Conservation (phyloP, 768 basidiomycete species). For the Agaricus blazei region DNA sequence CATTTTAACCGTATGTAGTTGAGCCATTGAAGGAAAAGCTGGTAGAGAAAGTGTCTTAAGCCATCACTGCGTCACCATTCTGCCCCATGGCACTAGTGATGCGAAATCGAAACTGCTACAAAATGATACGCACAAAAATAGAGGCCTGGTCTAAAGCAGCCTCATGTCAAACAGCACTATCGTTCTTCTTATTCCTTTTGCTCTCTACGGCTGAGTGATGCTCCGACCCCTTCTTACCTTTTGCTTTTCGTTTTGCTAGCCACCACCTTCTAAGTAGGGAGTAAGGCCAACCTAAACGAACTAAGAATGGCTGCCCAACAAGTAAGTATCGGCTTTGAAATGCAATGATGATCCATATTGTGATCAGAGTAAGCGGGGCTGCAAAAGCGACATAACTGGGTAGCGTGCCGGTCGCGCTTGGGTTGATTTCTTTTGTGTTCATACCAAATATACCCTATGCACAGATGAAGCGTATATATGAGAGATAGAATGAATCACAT, state of each 20-base stretch:
- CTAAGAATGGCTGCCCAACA: conserved; percentile 20
- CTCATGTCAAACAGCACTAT: too few species aligned
- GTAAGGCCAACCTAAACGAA: conserved; percentile 31
- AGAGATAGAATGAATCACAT: conserved; percentile 12
- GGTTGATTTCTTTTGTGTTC: conserved; percentile 45
- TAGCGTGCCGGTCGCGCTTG: conserved; percentile 30
- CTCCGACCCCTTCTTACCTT: too few species aligned
- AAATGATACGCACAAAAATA: too few species aligned
- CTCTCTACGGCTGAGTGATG: too few species aligned
- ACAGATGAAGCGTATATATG: neutral
- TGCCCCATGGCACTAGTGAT: too few species aligned
- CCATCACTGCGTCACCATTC: too few species aligned
- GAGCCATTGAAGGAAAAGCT: too few species aligned
- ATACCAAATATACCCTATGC: conserved; percentile 52
- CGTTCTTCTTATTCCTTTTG: too few species aligned
- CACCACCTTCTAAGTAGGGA: conserved; percentile 13
- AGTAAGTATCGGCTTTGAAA: conserved; percentile 44
- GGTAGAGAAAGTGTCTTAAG: too few species aligned
- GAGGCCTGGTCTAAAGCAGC: too few species aligned
- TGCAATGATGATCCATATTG: conserved; percentile 51
- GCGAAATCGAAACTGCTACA: too few species aligned
- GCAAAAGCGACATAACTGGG: conserved; percentile 38
- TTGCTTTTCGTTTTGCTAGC: neutral
- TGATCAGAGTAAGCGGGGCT: conserved; percentile 41
- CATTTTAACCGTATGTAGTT: too few species aligned